Conservation (phyloP, 768 basidiomycete species). For the Trametes cinnabarina region DNA sequence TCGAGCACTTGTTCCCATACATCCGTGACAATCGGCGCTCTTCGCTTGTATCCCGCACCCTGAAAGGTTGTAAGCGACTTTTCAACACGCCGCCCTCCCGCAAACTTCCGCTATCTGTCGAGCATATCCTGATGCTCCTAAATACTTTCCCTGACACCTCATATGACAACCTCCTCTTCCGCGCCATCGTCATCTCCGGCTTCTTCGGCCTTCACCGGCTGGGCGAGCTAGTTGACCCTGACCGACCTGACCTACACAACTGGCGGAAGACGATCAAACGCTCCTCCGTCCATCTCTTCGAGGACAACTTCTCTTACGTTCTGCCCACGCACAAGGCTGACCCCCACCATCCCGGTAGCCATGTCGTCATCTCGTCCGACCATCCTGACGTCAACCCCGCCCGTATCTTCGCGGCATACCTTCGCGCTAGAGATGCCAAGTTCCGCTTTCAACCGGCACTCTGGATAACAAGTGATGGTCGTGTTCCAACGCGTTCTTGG, state of each 20-base stretch:
- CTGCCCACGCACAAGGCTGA: too few species aligned
- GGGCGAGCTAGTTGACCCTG: conserved; percentile 30
- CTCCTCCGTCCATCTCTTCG: too few species aligned
- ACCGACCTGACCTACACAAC: conserved; percentile 4
- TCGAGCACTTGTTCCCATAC: conserved; percentile 33
- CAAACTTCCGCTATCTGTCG: conserved; percentile 28
- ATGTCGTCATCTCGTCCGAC: too few species aligned
- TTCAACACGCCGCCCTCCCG: conserved; percentile 20
- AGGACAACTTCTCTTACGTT: too few species aligned
- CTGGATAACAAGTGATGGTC: conserved; percentile 33
- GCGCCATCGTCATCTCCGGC: conserved; percentile 18
- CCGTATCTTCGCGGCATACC: too few species aligned
- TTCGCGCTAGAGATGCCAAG: conserved; percentile 19
- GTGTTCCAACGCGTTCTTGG: conserved; percentile 35
- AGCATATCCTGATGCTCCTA: conserved; percentile 10
- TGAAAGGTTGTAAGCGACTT: too few species aligned
- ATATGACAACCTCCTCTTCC: conserved; percentile 28
- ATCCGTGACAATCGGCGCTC: too few species aligned
- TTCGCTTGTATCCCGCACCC: too few species aligned
- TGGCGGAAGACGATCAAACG: too few species aligned
- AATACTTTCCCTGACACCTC: background rate
- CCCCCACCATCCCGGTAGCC: too few species aligned
- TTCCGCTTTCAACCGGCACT: conserved; percentile 32
- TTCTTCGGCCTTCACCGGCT: conserved; percentile 28
- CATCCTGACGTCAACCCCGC: too few species aligned